Evolutionary conservation across 1,139 yeast species (phyloP).

Genomic region (Nadsonia starkeyi-henricii): DNA sequence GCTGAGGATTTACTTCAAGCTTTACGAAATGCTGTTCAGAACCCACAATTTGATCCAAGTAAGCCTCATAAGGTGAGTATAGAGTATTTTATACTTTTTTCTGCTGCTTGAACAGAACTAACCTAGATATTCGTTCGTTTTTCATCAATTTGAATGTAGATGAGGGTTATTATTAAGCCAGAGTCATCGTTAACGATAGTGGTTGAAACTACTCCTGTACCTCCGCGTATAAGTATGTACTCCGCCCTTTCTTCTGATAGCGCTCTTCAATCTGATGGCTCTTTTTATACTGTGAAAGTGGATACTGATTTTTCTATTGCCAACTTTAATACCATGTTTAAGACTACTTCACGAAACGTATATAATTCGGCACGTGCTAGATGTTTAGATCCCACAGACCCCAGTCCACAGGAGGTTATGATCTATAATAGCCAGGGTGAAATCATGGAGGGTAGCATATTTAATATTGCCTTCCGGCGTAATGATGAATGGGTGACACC

Average conservation of each 20-base stretch:
- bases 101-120: not conserved
- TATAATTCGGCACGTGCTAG: constrained; percentile 51
- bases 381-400: constrained; percentile 24
- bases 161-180: constrained; percentile 27
- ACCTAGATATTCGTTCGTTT: constrained; percentile 28
- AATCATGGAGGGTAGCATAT: constrained; percentile 74
- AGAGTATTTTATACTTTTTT: not conserved
- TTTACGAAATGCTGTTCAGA: constrained; percentile 30
- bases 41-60: constrained; percentile 17
- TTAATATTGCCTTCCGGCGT: constrained; percentile 58
- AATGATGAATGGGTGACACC: constrained; percentile 69
- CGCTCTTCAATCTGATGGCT: constrained; percentile 17
- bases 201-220: constrained; percentile 36
- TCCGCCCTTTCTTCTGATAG: constrained; percentile 27
- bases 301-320: constrained; percentile 41
- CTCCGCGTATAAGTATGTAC: constrained; percentile 28
- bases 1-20: constrained; percentile 31
- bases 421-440: constrained; percentile 46
- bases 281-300: constrained; percentile 45
- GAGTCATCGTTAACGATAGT: constrained; percentile 15
- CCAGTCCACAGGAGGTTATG: constrained; percentile 47
- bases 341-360: constrained; percentile 60
- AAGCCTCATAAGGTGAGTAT: constrained; percentile 43
- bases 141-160: constrained; percentile 9
- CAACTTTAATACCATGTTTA: constrained; percentile 76